A percentile compares a stretch with the other conserved stretches of the same genome.
These are phyloP conservation scores for Lactifluus subvellereus DNA, from an alignment of 768 basidiomycete genomes.

Conservation along the genomic window DNA sequence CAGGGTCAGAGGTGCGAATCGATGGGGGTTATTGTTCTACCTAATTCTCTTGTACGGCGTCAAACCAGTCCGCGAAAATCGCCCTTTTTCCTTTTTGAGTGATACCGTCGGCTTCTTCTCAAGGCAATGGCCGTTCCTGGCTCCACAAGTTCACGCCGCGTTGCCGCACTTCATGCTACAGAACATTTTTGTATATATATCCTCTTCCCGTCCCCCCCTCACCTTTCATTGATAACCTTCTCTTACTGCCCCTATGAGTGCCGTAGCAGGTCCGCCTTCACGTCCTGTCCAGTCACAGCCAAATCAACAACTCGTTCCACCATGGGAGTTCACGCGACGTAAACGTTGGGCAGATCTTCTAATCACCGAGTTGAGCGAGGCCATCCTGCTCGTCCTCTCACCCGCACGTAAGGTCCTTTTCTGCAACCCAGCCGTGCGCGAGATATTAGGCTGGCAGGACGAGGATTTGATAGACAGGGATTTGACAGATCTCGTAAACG, in stretches of 20 bases:
- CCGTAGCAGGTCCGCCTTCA: slow-evolving; percentile 11
- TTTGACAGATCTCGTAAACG: slow-evolving; percentile 57
- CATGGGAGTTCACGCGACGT: slow-evolving; percentile 79
- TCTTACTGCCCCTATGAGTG: slow-evolving; percentile 6
- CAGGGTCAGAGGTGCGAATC: slow-evolving; percentile 76
- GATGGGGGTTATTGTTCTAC: slow-evolving; percentile 86
- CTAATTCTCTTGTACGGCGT: slow-evolving; percentile 29
- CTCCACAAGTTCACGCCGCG: slow-evolving; percentile 16
- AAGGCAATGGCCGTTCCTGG: slow-evolving; percentile 8
- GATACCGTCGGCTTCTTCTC: slow-evolving; percentile 15
- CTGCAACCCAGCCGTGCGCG: slow-evolving; percentile 60
- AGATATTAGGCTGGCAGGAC: slow-evolving; percentile 73
- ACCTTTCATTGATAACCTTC: not conserved
- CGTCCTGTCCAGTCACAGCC: slow-evolving; percentile 5
- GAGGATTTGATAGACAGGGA: slow-evolving; percentile 65
- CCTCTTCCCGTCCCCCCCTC: not conserved
- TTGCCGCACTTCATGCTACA: not conserved
- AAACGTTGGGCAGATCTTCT: slow-evolving; percentile 85
- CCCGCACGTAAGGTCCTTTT: slow-evolving; percentile 57
- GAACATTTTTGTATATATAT: not conserved
- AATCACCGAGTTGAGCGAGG: slow-evolving; percentile 69
- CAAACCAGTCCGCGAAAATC: slow-evolving; percentile 9
- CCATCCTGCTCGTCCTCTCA: slow-evolving; percentile 63
- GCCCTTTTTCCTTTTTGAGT: slow-evolving; percentile 3
- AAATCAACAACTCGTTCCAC: slow-evolving; percentile 19